These are phyloP conservation scores for Ganoderma lingzhi DNA, from an alignment of 1,284 basidiomycete genomes.

Conservation along the genomic window DNA sequence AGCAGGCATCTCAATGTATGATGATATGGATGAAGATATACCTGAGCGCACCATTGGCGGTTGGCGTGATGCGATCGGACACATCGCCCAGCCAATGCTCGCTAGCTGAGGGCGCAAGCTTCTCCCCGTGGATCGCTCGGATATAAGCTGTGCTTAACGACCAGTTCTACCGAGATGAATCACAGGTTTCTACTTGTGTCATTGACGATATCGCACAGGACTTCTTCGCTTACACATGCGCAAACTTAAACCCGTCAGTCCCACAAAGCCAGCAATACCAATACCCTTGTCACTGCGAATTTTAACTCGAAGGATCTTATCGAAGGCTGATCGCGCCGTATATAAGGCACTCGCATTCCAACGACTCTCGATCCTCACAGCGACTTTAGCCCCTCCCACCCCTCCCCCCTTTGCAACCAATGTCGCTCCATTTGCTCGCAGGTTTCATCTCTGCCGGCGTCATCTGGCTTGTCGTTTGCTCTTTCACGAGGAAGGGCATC, in stretches of 20 bases:
- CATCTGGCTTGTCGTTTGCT: not conserved
- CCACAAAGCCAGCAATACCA: not conserved
- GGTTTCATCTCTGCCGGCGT: not conserved
- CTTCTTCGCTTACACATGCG: not conserved
- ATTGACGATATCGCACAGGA: not conserved
- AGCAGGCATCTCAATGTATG: no score
- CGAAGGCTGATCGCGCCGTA: not conserved
- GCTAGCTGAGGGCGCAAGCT: not conserved
- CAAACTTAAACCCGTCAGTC: not conserved
- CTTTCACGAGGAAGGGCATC: not conserved
- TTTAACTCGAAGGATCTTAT: not conserved
- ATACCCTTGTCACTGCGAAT: not conserved
- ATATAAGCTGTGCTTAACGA: not conserved
- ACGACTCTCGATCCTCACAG: not conserved
- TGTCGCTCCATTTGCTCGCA: not conserved
- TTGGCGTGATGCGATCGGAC: not conserved
- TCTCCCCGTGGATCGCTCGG: not conserved
- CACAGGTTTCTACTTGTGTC: not conserved
- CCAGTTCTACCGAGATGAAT: not conserved
- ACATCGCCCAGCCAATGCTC: not conserved
- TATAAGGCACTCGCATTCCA: not conserved
- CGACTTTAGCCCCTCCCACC: not conserved
- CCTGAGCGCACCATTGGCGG: not conserved
- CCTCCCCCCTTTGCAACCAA: not conserved
- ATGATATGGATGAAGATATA: not conserved